Evolutionary conservation across 179 eudicot genomes (phyloP), one percentile per base, ranked within the genome.

Genomic region (Nepenthes alata): DNA sequence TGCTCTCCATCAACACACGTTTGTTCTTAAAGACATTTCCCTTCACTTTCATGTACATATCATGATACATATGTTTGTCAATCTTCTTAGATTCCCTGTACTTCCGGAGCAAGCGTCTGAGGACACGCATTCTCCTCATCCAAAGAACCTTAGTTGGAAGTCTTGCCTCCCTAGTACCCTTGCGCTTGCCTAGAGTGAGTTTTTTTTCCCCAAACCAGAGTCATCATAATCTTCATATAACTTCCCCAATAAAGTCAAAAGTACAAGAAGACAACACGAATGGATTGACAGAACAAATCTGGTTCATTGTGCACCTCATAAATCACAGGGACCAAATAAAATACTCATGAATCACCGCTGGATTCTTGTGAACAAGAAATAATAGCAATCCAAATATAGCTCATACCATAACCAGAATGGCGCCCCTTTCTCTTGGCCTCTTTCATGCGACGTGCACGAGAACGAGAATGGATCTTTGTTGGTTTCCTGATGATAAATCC

Each of bases 101-200:
- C 60, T 77, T 77, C 61, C 81, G 74, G 34, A 77, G 77, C 67
- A 77, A 52, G 36, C 78, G 78, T 49, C 81, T 78, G 7, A 78
- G 74, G 6, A 78, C 81, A n/a, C 81, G 68, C 82, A 78, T 70
- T 51, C 82, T 78, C 60, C 82, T 75, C 82, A 78, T 78, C 79
- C 79, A 78, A 11, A 78, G 47, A 1, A 78, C 44, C 52, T 78
- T 78, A 9, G 81, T 78, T 41, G 81, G 81, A 61, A 78, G 69
- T 37, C 80, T 76, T 3, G 80, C 80, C 66, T 76, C 80, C 58
- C 80, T 69, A 0, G 80, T 76, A 70, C 81, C 81, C 76, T 64
- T 78, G 41, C 81, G 75, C 64, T 78, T 78, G 71, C 81, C 81
- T 77, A 38, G 37, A 54, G 25, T 11, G 11, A 5, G n/a, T 49